Evolutionary conservation across 2,329 filamentous ascomycete species (phyloP).

Genomic region (Fusarium setosum): DNA sequence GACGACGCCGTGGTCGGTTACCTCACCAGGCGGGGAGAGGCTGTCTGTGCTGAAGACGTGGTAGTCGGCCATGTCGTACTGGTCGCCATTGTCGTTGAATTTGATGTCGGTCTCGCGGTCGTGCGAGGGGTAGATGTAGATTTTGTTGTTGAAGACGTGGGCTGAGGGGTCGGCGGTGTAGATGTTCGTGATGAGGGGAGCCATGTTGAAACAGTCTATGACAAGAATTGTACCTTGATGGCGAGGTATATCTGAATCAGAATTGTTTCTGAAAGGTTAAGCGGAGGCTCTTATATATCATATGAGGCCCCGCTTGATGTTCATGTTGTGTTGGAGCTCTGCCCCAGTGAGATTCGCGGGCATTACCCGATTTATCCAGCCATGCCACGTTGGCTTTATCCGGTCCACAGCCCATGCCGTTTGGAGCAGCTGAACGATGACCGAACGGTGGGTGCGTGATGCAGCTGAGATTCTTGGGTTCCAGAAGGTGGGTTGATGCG

Average conservation of each 20-base stretch:
- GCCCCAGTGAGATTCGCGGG: slow-evolving; percentile 6
- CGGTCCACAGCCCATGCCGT: slow-evolving; percentile 25
- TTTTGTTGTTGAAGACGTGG: slow-evolving; percentile 79
- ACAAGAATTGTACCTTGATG: not conserved
- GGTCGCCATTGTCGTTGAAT: slow-evolving; percentile 87
- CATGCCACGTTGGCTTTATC: slow-evolving; percentile 33
- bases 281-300: slow-evolving; percentile 11
- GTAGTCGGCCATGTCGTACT: slow-evolving; percentile 88
- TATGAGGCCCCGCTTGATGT: slow-evolving; percentile 32
- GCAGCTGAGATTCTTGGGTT: not conserved
- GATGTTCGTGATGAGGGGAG: slow-evolving; percentile 77
- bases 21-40: slow-evolving; percentile 65
- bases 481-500: slow-evolving; percentile 16
- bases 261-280: not conserved
- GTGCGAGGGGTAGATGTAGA: slow-evolving; percentile 87
- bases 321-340: slow-evolving; percentile 17
- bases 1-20: slow-evolving; percentile 79
- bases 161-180: slow-evolving; percentile 86
- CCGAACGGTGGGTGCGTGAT: not conserved
- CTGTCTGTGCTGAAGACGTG: slow-evolving; percentile 74
- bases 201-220: slow-evolving; percentile 43
- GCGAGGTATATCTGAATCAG: not conserved
- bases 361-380: slow-evolving; percentile 37
- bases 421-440: not conserved
- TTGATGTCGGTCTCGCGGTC: slow-evolving; percentile 79